These are phyloP conservation scores for Cydonia oblonga DNA, from an alignment of 331 rosid genomes.

Conservation along the genomic window DNA sequence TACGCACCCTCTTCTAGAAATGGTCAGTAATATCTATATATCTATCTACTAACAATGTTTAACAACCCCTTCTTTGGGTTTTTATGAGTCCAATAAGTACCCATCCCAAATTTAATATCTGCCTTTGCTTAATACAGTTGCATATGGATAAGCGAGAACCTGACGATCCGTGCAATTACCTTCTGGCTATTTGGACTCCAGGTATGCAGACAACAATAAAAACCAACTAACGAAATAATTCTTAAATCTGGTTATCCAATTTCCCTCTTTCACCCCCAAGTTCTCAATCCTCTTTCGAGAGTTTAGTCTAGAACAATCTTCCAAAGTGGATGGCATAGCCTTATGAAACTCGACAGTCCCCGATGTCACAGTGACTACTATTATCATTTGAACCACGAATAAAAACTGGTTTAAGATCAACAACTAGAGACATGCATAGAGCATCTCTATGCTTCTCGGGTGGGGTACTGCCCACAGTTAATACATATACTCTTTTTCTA, in stretches of 20 bases:
- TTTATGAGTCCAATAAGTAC: not conserved
- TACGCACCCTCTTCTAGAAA: conserved; percentile 79
- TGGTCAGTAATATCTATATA: conserved; percentile 42
- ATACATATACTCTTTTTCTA: not conserved
- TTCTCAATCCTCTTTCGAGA: not conserved
- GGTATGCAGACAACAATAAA: conserved; percentile 35
- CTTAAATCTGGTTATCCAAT: not conserved
- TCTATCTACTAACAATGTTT: conserved; percentile 2
- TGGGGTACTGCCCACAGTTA: not conserved
- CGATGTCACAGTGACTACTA: not conserved
- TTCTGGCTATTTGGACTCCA: conserved; percentile 99
- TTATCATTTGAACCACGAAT: not conserved
- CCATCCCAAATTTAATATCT: conserved; percentile 8
- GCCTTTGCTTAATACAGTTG: conserved; percentile 25
- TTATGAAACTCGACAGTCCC: not conserved
- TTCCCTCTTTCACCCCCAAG: not conserved
- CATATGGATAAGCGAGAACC: conserved; percentile 76
- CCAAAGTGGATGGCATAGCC: not conserved
- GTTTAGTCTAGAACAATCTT: not conserved
- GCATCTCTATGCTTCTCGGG: not conserved
- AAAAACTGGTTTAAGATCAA: not conserved
- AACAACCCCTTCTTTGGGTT: not conserved
- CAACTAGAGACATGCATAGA: not conserved
- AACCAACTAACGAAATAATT: not conserved
- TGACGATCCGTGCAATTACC: conserved; percentile 91